A percentile compares a stretch with the other conserved stretches of the same genome.
These are phyloP conservation scores for Glonium stellatum DNA, from an alignment of 495 filamentous ascomycete species.

Conservation along the genomic window DNA sequence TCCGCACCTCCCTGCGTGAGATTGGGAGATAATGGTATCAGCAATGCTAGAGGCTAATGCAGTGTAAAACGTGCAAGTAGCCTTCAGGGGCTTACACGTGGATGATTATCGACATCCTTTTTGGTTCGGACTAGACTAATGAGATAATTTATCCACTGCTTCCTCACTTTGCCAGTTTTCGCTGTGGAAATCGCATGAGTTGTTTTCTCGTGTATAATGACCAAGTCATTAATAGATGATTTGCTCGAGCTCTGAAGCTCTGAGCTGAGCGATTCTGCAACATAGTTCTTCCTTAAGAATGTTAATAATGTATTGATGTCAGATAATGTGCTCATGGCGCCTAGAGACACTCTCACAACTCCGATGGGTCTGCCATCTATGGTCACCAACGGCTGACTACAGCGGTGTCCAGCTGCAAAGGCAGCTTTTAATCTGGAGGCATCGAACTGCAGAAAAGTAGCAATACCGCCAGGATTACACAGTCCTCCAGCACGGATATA, in stretches of 20 bases:
- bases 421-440: conserved; percentile 56
- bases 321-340: conserved; percentile 59
- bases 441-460: conserved; percentile 39
- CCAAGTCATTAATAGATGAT: background rate
- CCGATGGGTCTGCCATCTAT: conserved; percentile 53
- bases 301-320: conserved; percentile 54
- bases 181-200: too few species aligned
- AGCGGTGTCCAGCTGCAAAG: conserved; percentile 58
- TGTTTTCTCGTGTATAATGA: background rate
- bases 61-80: too few species aligned
- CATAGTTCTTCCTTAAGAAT: conserved; percentile 51
- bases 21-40: too few species aligned
- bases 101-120: too few species aligned
- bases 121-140: too few species aligned
- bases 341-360: conserved; percentile 59
- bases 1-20: too few species aligned
- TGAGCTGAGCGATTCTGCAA: conserved; percentile 3
- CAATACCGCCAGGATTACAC: conserved; percentile 54
- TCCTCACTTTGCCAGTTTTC: too few species aligned
- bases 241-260: background rate
- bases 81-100: too few species aligned
- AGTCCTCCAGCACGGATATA: conserved; percentile 65
- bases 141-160: too few species aligned
- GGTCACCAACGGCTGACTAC: conserved; percentile 47
- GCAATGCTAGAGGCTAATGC: too few species aligned